A percentile compares a stretch with the other conserved stretches of the same genome.
phyloP scores from a whole-genome alignment of 768 basidiomycete species.

The Termitomyces sp. region DNA sequence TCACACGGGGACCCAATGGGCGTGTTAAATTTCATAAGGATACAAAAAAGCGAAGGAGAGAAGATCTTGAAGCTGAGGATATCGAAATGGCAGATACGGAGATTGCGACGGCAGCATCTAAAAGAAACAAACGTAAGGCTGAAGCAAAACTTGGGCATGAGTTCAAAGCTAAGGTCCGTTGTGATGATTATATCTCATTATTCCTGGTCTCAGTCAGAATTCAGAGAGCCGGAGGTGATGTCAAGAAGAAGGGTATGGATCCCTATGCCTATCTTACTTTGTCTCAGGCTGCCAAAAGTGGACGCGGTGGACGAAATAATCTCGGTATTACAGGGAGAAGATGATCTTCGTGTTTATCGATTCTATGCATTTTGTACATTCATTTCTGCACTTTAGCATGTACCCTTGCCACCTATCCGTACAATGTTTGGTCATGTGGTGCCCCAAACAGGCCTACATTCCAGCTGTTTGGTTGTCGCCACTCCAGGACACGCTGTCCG shows the following conservation, averaged over 20 bases:
- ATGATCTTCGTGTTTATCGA: constrained; percentile 22
- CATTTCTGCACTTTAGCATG: neutral
- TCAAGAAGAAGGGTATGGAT: constrained; percentile 82
- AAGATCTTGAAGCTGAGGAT: constrained; percentile 57
- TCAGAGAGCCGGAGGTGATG: constrained; percentile 92
- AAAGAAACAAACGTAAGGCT: constrained; percentile 52
- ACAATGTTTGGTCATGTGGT: constrained; percentile 67
- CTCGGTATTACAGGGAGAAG: constrained; percentile 63
- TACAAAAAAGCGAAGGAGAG: constrained; percentile 86
- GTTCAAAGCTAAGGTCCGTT: constrained; percentile 90
- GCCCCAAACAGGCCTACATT: constrained; percentile 62
- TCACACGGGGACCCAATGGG: constrained; percentile 78
- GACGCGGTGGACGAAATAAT: constrained; percentile 25
- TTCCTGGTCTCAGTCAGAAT: constrained; percentile 9
- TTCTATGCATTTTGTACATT: constrained; percentile 10
- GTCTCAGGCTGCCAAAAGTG: constrained; percentile 72
- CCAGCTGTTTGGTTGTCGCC: constrained; percentile 70
- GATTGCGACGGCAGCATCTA: constrained; percentile 31
- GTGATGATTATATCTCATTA: neutral
- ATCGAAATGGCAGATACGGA: constrained; percentile 76
- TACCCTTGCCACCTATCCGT: constrained; percentile 37
- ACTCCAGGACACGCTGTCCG: constrained; percentile 31
- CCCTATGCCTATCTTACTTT: constrained; percentile 91
- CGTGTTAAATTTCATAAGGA: constrained; percentile 94
- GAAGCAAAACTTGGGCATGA: constrained; percentile 65